phyloP scores from a whole-genome alignment of 2,329 filamentous ascomycete species.

The Alternaria hordeiaustralica region DNA sequence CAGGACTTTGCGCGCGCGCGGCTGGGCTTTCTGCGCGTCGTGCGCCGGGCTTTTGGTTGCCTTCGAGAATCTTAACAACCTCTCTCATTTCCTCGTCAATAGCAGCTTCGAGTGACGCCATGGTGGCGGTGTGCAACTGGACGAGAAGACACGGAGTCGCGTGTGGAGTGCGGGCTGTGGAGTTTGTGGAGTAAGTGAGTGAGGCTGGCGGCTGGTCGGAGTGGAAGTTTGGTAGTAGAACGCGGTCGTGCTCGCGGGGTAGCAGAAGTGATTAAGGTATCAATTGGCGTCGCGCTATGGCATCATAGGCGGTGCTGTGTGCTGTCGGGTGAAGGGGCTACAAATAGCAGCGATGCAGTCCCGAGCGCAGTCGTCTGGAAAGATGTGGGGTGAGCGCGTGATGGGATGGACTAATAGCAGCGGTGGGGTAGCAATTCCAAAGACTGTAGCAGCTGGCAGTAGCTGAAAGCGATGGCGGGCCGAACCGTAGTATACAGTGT shows the following conservation, averaged over 20 bases:
- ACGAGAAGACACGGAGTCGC: constrained; percentile 7
- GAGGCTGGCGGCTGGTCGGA: constrained; percentile 1
- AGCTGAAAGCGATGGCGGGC: constrained; percentile 34
- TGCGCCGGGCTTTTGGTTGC: constrained; percentile 38
- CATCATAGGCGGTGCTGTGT: constrained; percentile 23
- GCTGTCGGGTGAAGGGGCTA: constrained; percentile 14
- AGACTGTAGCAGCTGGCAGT: constrained; percentile 13
- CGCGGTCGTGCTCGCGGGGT: constrained; percentile 29
- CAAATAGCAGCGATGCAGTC: constrained; percentile 12
- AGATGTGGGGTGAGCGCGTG: constrained; percentile 27
- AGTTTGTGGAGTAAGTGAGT: not conserved
- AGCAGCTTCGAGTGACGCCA: constrained; percentile 75
- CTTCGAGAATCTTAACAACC: constrained; percentile 72
- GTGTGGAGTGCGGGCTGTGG: constrained; percentile 3
- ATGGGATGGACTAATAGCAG: constrained; percentile 20
- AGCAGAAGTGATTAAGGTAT: constrained; percentile 18
- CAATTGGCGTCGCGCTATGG: constrained; percentile 24
- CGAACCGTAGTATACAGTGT: constrained; percentile 22
- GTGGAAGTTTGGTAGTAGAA: constrained; percentile 2
- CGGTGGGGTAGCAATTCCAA: constrained; percentile 35
- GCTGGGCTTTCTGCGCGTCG: constrained; percentile 38
- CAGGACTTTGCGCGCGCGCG: constrained; percentile 63
- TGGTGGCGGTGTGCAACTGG: constrained; percentile 42
- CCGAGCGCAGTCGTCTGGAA: constrained; percentile 14
- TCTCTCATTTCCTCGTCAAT: constrained; percentile 79